A percentile compares a stretch with the other conserved stretches of the same genome.
Conservation (phyloP, 2,329 filamentous ascomycete genomes). For the Penicillium fuscoglaucum region DNA sequence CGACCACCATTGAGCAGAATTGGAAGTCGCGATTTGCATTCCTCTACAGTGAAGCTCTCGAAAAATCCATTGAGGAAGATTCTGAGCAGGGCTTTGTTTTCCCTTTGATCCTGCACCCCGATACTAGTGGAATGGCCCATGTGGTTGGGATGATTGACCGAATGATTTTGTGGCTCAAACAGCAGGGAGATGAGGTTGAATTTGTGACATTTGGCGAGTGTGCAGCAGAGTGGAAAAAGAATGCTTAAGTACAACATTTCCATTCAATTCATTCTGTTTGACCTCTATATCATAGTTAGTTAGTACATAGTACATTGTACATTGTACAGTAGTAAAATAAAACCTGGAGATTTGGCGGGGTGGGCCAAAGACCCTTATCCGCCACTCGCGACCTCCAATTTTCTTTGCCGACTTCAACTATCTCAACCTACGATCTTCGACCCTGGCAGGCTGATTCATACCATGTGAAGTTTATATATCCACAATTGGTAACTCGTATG, state of each 20-base stretch:
- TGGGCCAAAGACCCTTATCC: background rate
- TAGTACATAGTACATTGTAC: no score
- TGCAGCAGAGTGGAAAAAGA: slow-evolving; percentile 32
- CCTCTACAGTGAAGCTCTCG: slow-evolving; percentile 34
- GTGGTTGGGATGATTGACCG: slow-evolving; percentile 59
- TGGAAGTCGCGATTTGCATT: slow-evolving; percentile 62
- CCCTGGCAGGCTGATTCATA: slow-evolving; percentile 3
- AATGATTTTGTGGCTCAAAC: slow-evolving; percentile 53
- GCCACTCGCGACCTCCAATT: slow-evolving; percentile 7
- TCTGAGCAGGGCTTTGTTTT: slow-evolving; percentile 42
- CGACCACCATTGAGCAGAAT: slow-evolving; percentile 58
- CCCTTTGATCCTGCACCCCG: slow-evolving; percentile 57
- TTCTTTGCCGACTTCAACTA: slow-evolving; percentile 6
- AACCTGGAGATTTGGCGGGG: slow-evolving; percentile 1
- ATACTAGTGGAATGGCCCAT: slow-evolving; percentile 62
- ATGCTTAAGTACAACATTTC: no score
- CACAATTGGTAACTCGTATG: slow-evolving; percentile 23
- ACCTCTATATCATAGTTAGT: no score
- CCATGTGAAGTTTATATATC: slow-evolving; percentile 28
- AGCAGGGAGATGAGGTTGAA: slow-evolving; percentile 32
- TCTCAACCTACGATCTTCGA: background rate
- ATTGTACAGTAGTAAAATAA: background rate
- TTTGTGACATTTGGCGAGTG: slow-evolving; percentile 36
- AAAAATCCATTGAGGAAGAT: slow-evolving; percentile 43
- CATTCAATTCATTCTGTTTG: background rate